These are phyloP conservation scores for Fusarium penzigii DNA, from an alignment of 2,329 filamentous ascomycete genomes.

Conservation along the genomic window DNA sequence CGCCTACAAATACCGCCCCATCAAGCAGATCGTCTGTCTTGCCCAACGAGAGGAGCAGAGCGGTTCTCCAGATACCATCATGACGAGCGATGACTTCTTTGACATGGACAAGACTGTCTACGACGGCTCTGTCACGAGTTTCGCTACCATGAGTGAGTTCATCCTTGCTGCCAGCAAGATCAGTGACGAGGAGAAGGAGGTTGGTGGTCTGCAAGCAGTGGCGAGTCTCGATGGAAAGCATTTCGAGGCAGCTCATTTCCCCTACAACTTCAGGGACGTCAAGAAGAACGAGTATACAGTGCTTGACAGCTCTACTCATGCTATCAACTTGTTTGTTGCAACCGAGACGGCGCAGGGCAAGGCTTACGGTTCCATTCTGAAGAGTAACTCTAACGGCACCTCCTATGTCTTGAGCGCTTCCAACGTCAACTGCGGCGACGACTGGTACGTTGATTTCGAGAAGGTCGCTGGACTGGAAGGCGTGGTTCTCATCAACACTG, in stretches of 20 bases:
- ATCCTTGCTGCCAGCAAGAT: slow-evolving; percentile 76
- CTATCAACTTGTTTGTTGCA: slow-evolving; percentile 90
- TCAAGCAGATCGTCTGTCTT: slow-evolving; percentile 61
- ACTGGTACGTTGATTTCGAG: slow-evolving; percentile 90
- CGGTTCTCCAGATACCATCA: slow-evolving; percentile 65
- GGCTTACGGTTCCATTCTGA: slow-evolving; percentile 85
- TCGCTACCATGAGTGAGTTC: slow-evolving; percentile 95
- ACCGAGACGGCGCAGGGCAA: slow-evolving; percentile 65
- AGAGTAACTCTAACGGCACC: slow-evolving; percentile 98
- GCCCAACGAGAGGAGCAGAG: slow-evolving; percentile 56
- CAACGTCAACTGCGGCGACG: slow-evolving; percentile 76
- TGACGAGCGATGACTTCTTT: slow-evolving; percentile 81
- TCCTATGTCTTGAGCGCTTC: slow-evolving; percentile 84
- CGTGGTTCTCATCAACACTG: slow-evolving; percentile 82
- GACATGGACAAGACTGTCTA: slow-evolving; percentile 55
- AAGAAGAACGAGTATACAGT: slow-evolving; percentile 88
- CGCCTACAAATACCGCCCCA: slow-evolving; percentile 53
- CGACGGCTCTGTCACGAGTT: slow-evolving; percentile 68
- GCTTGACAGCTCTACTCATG: slow-evolving; percentile 90
- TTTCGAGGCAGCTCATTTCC: slow-evolving; percentile 85
- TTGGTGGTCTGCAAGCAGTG: slow-evolving; percentile 71
- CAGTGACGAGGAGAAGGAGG: slow-evolving; percentile 55
- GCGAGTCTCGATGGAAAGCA: slow-evolving; percentile 81
- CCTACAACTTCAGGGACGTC: slow-evolving; percentile 76
- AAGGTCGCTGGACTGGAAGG: slow-evolving; percentile 93